Percentiles rank a stretch among this genome's conserved stretches.
Evolutionary conservation across 495 filamentous ascomycete genomes (phyloP).

Genomic region (Penicillium nucicola): DNA sequence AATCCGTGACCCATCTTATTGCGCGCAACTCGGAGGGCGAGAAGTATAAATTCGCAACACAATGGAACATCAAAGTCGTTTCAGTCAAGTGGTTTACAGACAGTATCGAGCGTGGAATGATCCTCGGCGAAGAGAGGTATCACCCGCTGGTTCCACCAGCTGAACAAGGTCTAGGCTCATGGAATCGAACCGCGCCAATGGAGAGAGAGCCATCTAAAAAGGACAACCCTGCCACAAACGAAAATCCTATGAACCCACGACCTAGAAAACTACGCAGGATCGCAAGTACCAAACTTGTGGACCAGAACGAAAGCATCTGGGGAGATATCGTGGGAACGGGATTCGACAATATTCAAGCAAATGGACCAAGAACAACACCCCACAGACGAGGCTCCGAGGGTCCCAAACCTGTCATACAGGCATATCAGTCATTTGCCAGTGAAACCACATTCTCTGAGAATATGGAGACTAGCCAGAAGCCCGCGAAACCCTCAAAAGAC

Average conservation of each 20-base stretch:
- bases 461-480: slow-evolving; percentile 16
- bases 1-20: slow-evolving; percentile 78
- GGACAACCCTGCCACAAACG: slow-evolving; percentile 3
- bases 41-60: slow-evolving; percentile 81
- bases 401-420: slow-evolving; percentile 27
- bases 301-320: slow-evolving; percentile 82
- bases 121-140: slow-evolving; percentile 79
- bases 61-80: slow-evolving; percentile 76
- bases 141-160: slow-evolving; percentile 65
- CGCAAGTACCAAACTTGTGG: slow-evolving; percentile 72
- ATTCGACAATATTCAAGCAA: slow-evolving; percentile 25
- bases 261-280: slow-evolving; percentile 72
- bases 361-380: slow-evolving; percentile 28
- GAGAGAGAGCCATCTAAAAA: slow-evolving; percentile 26
- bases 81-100: slow-evolving; percentile 81
- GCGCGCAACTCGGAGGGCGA: slow-evolving; percentile 73
- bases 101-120: slow-evolving; percentile 88
- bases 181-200: slow-evolving; percentile 51
- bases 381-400: slow-evolving; percentile 28
- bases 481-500: slow-evolving; percentile 10
- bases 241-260: slow-evolving; percentile 30
- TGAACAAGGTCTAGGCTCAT: slow-evolving; percentile 75
- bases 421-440: slow-evolving; percentile 41
- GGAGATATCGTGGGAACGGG: slow-evolving; percentile 72
- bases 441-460: slow-evolving; percentile 33